These are phyloP conservation scores for Colletotrichum incanum DNA, from an alignment of 2,329 filamentous ascomycete species.

Conservation along the genomic window DNA sequence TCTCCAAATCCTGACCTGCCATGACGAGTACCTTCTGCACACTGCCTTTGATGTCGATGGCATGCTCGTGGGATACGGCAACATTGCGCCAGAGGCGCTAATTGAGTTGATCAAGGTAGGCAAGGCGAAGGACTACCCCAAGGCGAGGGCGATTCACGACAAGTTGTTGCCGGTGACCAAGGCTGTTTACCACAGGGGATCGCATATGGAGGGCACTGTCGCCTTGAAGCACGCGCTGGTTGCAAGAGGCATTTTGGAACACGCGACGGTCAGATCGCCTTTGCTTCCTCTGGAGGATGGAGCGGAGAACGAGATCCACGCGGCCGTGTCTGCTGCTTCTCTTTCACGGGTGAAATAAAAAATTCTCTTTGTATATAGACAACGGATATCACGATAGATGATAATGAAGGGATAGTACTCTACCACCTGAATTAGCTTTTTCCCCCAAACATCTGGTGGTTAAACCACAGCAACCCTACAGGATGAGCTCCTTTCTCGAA, in stretches of 20 bases:
- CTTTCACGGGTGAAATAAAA: slow-evolving; percentile 38
- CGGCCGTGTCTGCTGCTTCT: slow-evolving; percentile 53
- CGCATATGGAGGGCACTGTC: slow-evolving; percentile 70
- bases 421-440: too few species aligned
- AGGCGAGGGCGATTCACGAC: slow-evolving; percentile 65
- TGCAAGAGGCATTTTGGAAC: slow-evolving; percentile 63
- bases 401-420: neutral
- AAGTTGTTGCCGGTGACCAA: slow-evolving; percentile 66
- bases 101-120: slow-evolving; percentile 66
- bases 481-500: too few species aligned
- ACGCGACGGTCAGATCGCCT: slow-evolving; percentile 66
- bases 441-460: too few species aligned
- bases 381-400: neutral
- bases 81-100: slow-evolving; percentile 66
- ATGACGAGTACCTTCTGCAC: slow-evolving; percentile 68
- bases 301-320: slow-evolving; percentile 60
- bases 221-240: slow-evolving; percentile 67
- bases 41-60: slow-evolving; percentile 68
- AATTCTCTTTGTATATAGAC: neutral
- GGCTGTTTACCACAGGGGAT: slow-evolving; percentile 69
- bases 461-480: neutral
- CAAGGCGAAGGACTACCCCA: slow-evolving; percentile 64
- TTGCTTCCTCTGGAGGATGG: slow-evolving; percentile 60
- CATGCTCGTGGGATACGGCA: slow-evolving; percentile 69
- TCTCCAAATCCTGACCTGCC: slow-evolving; percentile 66